Base-by-base conservation (phyloP, 306 rosid species). In the Hippophae tibetana region DNA sequence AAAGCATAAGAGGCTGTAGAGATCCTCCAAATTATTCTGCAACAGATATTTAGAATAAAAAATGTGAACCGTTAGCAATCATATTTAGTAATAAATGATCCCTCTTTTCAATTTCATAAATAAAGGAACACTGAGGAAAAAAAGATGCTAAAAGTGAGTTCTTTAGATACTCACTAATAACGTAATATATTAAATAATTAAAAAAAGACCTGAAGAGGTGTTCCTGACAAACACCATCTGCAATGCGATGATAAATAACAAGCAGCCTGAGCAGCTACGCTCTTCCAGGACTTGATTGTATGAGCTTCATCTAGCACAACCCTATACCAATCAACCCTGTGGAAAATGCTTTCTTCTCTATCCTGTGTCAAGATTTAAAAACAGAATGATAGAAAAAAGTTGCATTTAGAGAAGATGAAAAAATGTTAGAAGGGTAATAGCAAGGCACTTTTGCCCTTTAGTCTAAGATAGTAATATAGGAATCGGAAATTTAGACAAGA, bases 231-330 rank as follows among this genome's bases (percentile, higher is more conserved):
- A 78, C 97, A 89, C 97, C 97, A 89, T 51, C 97, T 82, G 75
- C 95, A 86, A 72, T 73, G 76, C 1, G 95, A 84, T 53, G 95
- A 74, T 74, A 89, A 60, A 27, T 86, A 14, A 67, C 76, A 80
- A 67, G 83, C 70, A 74, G 97, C 81, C 66, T 67, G 77, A 13
- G 97, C 89, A 64, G 54, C 74, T 75, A 80, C 87, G 27, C 71
- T 67, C 72, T 41, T 82, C 57, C 72, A 69, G 70, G 86, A 69
- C 71, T 89, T 86, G 23, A 89, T 89, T 47, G 76, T 74, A 67
- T 89, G 97, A 67, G 97, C 97, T 86, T 89, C 97, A 13, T 89
- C 97, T 47, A 89, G 80, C 69, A 89, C 97, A 67, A 89, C 93
- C 76, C 97, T 86, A 62, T 74, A 70, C 97, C 95, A 89, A 52